Percentiles rank a stretch among this genome's conserved stretches.
Evolutionary conservation across 2,329 filamentous ascomycete genomes (phyloP).

Genomic region (Colletotrichum sansevieriae): DNA sequence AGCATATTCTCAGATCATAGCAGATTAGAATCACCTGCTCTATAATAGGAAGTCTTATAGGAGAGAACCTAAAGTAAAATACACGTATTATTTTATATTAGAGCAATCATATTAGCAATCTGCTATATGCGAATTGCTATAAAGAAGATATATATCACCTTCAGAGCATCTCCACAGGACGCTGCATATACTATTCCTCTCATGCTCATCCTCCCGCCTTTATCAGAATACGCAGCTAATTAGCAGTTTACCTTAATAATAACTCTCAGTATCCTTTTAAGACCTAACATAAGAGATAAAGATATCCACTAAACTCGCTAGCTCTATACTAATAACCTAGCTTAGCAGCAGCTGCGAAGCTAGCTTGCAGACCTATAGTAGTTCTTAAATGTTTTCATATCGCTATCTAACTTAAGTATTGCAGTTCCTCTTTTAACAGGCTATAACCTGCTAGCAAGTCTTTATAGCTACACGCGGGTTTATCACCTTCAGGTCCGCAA

Average conservation of each 20-base stretch:
- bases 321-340: not conserved
- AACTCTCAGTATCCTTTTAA: not conserved
- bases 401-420: not conserved
- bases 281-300: not conserved
- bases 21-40: not conserved
- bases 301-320: not conserved
- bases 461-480: not conserved
- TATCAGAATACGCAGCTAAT: not conserved
- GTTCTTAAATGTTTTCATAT: not conserved
- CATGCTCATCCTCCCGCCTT: not conserved
- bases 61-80: not conserved
- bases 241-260: not conserved
- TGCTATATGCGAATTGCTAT: no score
- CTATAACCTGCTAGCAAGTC: not conserved
- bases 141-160: not conserved
- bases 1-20: not conserved
- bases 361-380: not conserved
- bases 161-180: not conserved
- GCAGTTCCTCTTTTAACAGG: not conserved
- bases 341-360: not conserved
- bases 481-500: not conserved
- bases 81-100: no score
- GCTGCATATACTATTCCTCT: not conserved
- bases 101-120: no score
- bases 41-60: not conserved